These are phyloP conservation scores for Colletotrichum costaricense DNA, from an alignment of 2,329 filamentous ascomycete genomes.

Conservation along the genomic window DNA sequence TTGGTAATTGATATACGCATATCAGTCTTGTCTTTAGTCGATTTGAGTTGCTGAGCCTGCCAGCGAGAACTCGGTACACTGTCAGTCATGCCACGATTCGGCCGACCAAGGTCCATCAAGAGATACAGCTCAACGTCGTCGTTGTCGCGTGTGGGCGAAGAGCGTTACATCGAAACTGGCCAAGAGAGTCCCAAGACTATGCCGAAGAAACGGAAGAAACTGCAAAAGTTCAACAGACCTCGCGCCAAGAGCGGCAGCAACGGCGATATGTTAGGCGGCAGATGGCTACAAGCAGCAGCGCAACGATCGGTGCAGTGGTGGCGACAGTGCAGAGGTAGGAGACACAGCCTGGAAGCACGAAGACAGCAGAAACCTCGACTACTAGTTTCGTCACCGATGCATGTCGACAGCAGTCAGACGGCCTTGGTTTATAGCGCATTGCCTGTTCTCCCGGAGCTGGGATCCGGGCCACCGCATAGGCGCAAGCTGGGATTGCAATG, in stretches of 20 bases:
- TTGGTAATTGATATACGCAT: not conserved
- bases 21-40: not conserved
- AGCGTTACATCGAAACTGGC: too few species aligned
- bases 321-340: not conserved
- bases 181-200: not conserved
- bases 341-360: not conserved
- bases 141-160: not conserved
- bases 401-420: not conserved
- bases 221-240: not conserved
- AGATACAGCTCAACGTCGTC: not conserved
- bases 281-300: not conserved
- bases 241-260: not conserved
- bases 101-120: not conserved
- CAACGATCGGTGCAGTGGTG: not conserved
- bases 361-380: not conserved
- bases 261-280: too few species aligned
- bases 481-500: not conserved
- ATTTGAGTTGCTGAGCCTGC: not conserved
- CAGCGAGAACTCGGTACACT: too few species aligned
- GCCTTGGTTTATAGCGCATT: not conserved
- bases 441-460: not conserved
- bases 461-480: not conserved
- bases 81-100: not conserved
- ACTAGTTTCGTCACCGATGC: not conserved
- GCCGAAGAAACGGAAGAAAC: not conserved